phyloP scores from a whole-genome alignment of 345 rosid species.

The Citrus unshiu region DNA sequence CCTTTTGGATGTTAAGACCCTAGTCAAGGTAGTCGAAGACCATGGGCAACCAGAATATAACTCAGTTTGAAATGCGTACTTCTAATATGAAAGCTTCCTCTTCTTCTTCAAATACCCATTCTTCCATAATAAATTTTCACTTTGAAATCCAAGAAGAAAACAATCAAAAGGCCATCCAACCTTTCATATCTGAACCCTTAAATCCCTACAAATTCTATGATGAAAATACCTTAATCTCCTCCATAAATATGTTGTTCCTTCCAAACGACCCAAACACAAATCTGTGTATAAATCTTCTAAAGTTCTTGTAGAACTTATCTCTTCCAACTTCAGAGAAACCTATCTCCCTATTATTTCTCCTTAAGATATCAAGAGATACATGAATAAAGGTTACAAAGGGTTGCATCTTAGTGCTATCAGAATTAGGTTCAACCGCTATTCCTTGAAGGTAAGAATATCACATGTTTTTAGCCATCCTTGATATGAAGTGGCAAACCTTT shows the following conservation, averaged over 20 bases:
- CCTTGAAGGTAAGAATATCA: neutral
- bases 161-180: neutral
- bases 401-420: neutral
- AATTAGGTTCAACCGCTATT: neutral
- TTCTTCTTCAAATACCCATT: rapidly evolving
- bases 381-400: neutral
- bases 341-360: too few species aligned
- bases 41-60: too few species aligned
- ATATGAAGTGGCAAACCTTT: neutral
- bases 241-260: neutral
- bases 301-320: neutral
- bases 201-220: neutral
- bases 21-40: too few species aligned
- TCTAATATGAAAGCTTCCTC: neutral
- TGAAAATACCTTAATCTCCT: neutral
- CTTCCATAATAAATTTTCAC: neutral
- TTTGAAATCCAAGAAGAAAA: neutral
- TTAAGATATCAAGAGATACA: too few species aligned
- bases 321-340: neutral
- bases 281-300: neutral
- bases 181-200: neutral
- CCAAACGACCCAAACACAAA: neutral
- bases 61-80: too few species aligned
- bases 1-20: too few species aligned
- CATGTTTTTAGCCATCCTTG: too few species aligned